Percentiles rank a stretch among this genome's conserved stretches.
These are phyloP conservation scores for Chalara sp. DNA, from an alignment of 2,329 filamentous ascomycete genomes.

Conservation along the genomic window DNA sequence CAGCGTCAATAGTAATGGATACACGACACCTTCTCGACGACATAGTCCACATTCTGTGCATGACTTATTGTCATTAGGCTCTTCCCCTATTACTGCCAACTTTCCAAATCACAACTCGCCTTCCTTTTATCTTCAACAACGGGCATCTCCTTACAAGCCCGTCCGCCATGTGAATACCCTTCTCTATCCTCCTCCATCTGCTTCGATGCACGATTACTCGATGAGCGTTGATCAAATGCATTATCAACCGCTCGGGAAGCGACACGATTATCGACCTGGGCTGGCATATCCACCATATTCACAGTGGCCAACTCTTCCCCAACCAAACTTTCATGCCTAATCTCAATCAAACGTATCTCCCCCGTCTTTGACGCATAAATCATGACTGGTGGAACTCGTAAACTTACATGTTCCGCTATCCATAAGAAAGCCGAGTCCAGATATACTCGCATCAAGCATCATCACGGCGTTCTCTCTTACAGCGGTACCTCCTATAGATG, in stretches of 20 bases:
- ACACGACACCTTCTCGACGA: constrained; percentile 28
- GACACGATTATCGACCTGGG: constrained; percentile 60
- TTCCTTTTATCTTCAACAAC: constrained; percentile 78
- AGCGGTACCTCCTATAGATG: constrained; percentile 10
- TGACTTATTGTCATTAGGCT: constrained; percentile 27
- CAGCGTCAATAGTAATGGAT: constrained; percentile 16
- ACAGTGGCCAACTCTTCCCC: constrained; percentile 24
- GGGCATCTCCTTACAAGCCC: constrained; percentile 87
- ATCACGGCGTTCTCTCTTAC: constrained; percentile 13
- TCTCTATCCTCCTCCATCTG: constrained; percentile 78
- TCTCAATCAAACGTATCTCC: constrained; percentile 1
- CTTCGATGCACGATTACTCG: constrained; percentile 69
- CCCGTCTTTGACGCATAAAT: neutral
- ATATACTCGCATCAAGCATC: constrained; percentile 15
- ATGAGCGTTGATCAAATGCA: constrained; percentile 66
- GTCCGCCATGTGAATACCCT: constrained; percentile 85
- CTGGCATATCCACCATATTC: constrained; percentile 34
- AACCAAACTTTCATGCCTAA: constrained; percentile 28
- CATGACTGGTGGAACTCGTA: neutral
- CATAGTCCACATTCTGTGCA: constrained; percentile 26
- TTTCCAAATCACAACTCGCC: constrained; percentile 56
- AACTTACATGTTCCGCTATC: constrained; percentile 3
- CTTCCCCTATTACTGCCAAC: constrained; percentile 29
- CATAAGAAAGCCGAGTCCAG: constrained; percentile 13
- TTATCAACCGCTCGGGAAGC: constrained; percentile 69